phyloP scores from a whole-genome alignment of 257 asterid species.

The Fraxinus americana region DNA sequence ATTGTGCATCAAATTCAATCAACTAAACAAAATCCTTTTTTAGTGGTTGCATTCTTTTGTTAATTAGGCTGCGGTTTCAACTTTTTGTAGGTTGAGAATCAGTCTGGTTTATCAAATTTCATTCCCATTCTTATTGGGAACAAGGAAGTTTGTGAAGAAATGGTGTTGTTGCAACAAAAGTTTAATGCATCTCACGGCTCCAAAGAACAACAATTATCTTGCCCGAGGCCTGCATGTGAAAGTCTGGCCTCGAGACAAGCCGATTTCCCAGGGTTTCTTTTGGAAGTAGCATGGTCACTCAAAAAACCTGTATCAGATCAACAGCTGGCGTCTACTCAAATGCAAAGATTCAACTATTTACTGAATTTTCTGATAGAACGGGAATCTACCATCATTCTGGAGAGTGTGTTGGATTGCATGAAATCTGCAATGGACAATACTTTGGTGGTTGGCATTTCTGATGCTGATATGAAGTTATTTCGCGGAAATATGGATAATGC shows the following conservation, averaged over 20 bases:
- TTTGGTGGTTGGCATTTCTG: constrained; percentile 40
- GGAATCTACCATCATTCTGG: constrained; percentile 55
- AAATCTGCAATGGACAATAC: constrained; percentile 38
- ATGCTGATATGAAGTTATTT: constrained; percentile 47
- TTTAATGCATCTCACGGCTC: constrained; percentile 31
- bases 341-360: constrained; percentile 56
- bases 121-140: constrained; percentile 81
- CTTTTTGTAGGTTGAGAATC: constrained; percentile 82
- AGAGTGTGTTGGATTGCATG: constrained; percentile 47
- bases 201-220: constrained; percentile 27
- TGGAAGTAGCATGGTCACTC: constrained; percentile 84
- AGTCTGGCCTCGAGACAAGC: constrained; percentile 43
- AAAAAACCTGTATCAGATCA: constrained; percentile 54
- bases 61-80: constrained; percentile 9
- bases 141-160: constrained; percentile 75
- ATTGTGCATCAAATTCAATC: background rate
- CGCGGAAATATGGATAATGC: constrained; percentile 48
- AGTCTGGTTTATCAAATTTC: constrained; percentile 92
- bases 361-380: constrained; percentile 56
- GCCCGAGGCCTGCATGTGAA: constrained; percentile 48
- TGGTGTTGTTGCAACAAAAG: constrained; percentile 60
- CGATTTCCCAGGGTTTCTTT: constrained; percentile 54
- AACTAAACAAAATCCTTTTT: background rate
- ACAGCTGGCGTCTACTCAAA: constrained; percentile 42
- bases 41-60: background rate